Base-by-base conservation (phyloP, 352 stramenopile species). In the Hyaloperonospora arabidopsidis region DNA sequence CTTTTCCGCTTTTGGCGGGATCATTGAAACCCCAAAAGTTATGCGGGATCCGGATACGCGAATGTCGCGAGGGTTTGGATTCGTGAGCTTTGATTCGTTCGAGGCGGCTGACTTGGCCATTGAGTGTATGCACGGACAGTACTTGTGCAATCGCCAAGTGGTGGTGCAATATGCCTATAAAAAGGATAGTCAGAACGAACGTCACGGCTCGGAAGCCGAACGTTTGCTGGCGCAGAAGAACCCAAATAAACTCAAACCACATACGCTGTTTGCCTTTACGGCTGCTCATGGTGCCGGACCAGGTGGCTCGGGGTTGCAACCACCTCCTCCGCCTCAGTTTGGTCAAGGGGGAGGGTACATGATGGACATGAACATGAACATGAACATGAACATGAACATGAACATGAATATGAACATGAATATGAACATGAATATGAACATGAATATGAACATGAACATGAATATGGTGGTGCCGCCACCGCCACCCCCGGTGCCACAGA, bases 71-170 rank as follows among this genome's bases (percentile, higher is more conserved):
- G 96, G 96, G 43, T 99, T 97, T 68, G 97, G 93, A 1, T 99
- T 99, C 70, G 87, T 99, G 8, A 89, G 74, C 55, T 99, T 96
- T 56, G 96, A 98, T 68, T 86, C 79, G 15, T 99, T 99, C 57
- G 96, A 99, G 63, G 89, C 96, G 0, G 86, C 89, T 8, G 97
- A 99, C 68, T 76, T 97, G 17, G 97, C 97, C 12, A 98, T 99
- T 67, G 96, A 99, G 70, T 98, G 93, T 70, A 99, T 99, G 97
- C 94, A 99, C 73, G 90, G 90, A 45, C 96, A 99, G 72, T 99
- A 95, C 68, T 72, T 99, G 41, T 97, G 93, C 67, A 98, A 98
- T 68, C 76, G 95, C 6, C 93, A 98, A 63, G 97, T 99, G 60
- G 80, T 96, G 32, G 96, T 99, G 10, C 92, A 99, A 70, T 99